phyloP scores from a whole-genome alignment of 305 asterid species.

The Rubia occidens region DNA sequence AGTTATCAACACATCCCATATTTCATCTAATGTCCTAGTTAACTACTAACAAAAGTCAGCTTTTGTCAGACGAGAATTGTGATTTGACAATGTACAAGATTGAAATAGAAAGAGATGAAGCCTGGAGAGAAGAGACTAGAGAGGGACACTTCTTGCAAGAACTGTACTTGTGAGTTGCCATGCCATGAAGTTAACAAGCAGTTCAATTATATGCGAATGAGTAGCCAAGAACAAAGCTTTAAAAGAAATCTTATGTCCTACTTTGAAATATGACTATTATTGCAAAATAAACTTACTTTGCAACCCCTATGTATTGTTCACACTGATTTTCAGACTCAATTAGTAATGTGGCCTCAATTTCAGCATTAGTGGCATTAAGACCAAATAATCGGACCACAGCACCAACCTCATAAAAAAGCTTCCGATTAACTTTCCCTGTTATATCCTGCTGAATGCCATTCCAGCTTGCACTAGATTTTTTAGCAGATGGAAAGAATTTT shows the following conservation, averaged over 20 bases:
- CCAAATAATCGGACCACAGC: conserved; percentile 62
- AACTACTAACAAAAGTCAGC: not conserved
- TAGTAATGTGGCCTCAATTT: conserved; percentile 52
- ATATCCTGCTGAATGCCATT: conserved; percentile 81
- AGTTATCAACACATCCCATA: not conserved
- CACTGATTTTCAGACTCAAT: conserved; percentile 52
- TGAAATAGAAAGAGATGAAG: not conserved
- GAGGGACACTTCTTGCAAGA: not conserved
- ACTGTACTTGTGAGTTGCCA: not conserved
- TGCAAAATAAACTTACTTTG: conserved; percentile 36
- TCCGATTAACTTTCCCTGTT: conserved; percentile 56
- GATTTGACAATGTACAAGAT: not conserved
- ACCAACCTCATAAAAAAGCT: conserved; percentile 57
- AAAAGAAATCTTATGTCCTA: conserved; percentile 4
- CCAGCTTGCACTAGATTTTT: conserved; percentile 52
- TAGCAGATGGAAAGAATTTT: conserved; percentile 58
- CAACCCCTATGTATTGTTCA: conserved; percentile 58
- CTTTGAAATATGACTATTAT: not conserved
- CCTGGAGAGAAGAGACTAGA: not conserved
- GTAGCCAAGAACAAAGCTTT: not conserved
- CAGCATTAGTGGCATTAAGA: conserved; percentile 33
- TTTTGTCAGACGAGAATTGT: not conserved
- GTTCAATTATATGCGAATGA: not conserved
- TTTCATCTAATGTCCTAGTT: not conserved
- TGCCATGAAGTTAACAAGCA: not conserved